Conservation (phyloP, 768 basidiomycete species). For the Russula compacta region DNA sequence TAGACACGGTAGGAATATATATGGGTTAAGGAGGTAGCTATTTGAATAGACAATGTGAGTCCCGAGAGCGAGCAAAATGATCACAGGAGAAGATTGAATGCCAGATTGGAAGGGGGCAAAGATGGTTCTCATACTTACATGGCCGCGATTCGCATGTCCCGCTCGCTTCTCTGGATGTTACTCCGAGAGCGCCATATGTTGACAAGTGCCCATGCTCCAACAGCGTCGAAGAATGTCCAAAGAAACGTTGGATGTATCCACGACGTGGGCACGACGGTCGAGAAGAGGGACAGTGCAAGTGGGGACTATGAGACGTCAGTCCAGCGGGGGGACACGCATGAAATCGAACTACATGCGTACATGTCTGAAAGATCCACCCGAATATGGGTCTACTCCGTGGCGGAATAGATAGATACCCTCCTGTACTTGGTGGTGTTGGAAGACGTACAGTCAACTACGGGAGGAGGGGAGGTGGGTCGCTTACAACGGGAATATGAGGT, state of each 20-base stretch:
- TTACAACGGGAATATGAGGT: constrained; percentile 71
- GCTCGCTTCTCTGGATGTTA: constrained; percentile 35
- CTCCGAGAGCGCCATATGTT: constrained; percentile 60
- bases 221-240: constrained; percentile 63
- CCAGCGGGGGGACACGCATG: background rate
- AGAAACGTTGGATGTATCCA: constrained; percentile 40
- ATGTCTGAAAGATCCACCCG: constrained; percentile 79
- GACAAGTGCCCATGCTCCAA: constrained; percentile 60
- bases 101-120: background rate
- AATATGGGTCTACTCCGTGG: constrained; percentile 77
- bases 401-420: constrained; percentile 81
- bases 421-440: constrained; percentile 46
- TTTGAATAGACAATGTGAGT: background rate
- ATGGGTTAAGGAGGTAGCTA: constrained; percentile 89
- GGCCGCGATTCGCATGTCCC: constrained; percentile 55
- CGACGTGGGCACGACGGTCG: constrained; percentile 54
- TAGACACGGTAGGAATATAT: constrained; percentile 68
- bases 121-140: constrained; percentile 39
- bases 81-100: background rate
- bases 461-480: constrained; percentile 23
- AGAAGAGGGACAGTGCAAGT: constrained; percentile 66
- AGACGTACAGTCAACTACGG: background rate
- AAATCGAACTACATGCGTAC: constrained; percentile 37
- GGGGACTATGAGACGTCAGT: constrained; percentile 50
- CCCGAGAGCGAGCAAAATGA: background rate